Conservation (phyloP, 768 basidiomycete genomes). For the Pleurotus cornucopiae region DNA sequence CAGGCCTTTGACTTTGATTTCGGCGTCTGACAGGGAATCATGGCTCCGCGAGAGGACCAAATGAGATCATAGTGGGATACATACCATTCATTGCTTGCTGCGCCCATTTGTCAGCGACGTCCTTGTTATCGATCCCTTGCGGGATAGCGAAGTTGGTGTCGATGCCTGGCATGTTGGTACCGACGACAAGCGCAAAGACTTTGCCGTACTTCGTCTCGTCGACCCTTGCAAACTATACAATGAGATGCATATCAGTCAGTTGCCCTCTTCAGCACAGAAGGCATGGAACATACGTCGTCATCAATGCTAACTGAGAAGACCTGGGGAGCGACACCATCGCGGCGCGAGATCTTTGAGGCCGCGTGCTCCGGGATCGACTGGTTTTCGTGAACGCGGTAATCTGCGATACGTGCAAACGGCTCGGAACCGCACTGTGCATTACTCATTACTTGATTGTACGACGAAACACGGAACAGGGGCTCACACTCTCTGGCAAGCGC, state of each 20-base stretch:
- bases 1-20: neutral
- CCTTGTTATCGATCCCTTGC: neutral
- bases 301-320: neutral
- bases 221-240: neutral
- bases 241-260: neutral
- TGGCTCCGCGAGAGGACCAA: neutral
- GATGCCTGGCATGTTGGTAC: neutral
- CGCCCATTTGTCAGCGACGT: neutral
- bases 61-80: neutral
- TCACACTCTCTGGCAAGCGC: neutral
- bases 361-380: neutral
- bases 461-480: neutral
- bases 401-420: neutral
- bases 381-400: neutral
- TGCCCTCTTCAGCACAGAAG: neutral
- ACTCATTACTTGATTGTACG: neutral
- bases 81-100: neutral
- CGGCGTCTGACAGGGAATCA: neutral
- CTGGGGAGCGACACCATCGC: neutral
- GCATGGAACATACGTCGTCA: neutral
- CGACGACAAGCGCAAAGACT: neutral
- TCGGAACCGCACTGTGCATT: neutral
- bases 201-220: neutral
- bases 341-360: neutral
- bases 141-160: conserved; percentile 1